Evolutionary conservation across 2,329 filamentous ascomycete species (phyloP).

Genomic region (Pseudocercospora vitis): DNA sequence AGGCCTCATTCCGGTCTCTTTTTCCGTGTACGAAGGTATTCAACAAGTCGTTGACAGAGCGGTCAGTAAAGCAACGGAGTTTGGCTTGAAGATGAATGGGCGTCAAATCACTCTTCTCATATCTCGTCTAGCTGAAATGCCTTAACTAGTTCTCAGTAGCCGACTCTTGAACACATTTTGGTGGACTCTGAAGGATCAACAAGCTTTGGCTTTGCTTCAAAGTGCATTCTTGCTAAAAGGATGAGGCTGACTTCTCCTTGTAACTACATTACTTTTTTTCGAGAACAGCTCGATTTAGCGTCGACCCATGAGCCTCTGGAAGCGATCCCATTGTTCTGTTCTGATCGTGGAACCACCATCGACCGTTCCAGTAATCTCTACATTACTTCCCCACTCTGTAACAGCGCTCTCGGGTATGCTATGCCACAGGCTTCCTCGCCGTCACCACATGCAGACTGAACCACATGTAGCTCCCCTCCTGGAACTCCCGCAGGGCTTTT

Average conservation of each 20-base stretch:
- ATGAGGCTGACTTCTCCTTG: neutral
- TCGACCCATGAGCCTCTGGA: too few relatives aligned
- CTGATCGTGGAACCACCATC: neutral
- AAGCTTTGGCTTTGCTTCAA: neutral
- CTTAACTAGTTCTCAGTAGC: too few relatives aligned
- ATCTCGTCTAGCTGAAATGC: neutral
- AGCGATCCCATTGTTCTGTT: too few relatives aligned
- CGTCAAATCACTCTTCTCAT: neutral
- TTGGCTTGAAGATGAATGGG: neutral
- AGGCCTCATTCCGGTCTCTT: too few relatives aligned
- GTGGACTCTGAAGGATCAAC: too few relatives aligned
- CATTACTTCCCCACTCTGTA: neutral
- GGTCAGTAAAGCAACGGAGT: neutral
- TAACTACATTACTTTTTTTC: too few relatives aligned
- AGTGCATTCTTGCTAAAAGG: neutral
- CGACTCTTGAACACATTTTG: too few relatives aligned
- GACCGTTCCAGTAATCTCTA: neutral
- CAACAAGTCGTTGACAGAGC: neutral
- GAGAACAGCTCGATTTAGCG: too few relatives aligned
- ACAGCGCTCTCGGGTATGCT: neutral
- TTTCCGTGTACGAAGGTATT: neutral
- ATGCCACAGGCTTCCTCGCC: slow-evolving; percentile 9
- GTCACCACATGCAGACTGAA: slow-evolving; percentile 21
- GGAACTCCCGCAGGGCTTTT: slow-evolving; percentile 7
- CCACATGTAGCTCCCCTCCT: slow-evolving; percentile 18